Evolutionary conservation across 345 rosid species (phyloP), one percentile per base, ranked within the genome.

Genomic region (Rhodamnia rubescens): DNA sequence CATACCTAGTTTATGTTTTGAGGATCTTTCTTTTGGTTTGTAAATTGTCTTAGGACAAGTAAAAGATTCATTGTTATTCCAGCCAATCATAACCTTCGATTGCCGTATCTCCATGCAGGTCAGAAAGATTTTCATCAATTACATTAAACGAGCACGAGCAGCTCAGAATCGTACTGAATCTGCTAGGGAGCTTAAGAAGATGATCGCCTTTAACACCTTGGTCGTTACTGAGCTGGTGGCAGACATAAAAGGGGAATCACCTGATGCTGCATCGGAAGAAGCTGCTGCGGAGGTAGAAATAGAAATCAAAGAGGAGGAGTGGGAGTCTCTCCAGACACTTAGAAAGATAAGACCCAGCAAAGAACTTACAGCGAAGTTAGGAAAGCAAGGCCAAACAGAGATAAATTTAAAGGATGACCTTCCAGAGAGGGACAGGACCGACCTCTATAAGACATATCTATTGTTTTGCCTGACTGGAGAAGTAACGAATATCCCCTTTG

Each of bases 391-490:
- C 59, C 98, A 96, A 91, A 92, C 95, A 10, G 98, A 96, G 91
- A 98, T 98, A 90, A 98, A 93, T 86, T 94, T 98, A 53, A 98
- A 89, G 91, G 99, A 96, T 83, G 98, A 98, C 87, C 96, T 98
- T 87, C 92, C 98, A 14, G 94, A 92, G 78, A 92, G 97, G 87
- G 97, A 96, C 85, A 91, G 97, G 87, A 92, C 88, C 29, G 97
- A 94, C 89, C 94, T 98, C 53, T 98, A 95, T 93, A 96, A 89
- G 87, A 92, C 95, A 20, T 95, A 93, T 91, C 89, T 98, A 91
- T 89, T 96, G 78, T 93, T 90, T 88, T 98, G 99, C 89, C 89
- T 95, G 82, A 93, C 99, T 10, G 98, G 99, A 83, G 98, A 94
- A 86, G 95, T 92, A 74, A 90, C 92, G 11, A 90, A 87, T 86